phyloP scores from a whole-genome alignment of 345 rosid genomes.

The Hirschfeldia incana region DNA sequence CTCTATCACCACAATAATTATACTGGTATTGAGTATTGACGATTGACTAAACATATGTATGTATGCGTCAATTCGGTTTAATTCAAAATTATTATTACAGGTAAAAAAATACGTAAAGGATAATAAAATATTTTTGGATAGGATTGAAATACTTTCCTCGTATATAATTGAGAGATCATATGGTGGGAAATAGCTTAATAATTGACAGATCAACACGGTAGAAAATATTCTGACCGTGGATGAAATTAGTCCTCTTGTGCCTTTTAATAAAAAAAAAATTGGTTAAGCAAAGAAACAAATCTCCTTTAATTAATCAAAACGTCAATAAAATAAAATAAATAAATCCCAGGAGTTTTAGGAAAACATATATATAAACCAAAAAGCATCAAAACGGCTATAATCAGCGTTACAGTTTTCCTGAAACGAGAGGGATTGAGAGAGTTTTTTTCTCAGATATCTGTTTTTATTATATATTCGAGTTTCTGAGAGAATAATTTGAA shows the following conservation, averaged over 20 bases:
- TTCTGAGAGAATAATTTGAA: background rate
- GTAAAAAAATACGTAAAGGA: too few relatives aligned
- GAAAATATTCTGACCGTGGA: too few relatives aligned
- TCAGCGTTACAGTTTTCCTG: conserved; percentile 43
- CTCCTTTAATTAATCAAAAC: too few relatives aligned
- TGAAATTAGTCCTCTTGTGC: too few relatives aligned
- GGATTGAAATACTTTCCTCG: background rate
- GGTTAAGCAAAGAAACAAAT: too few relatives aligned
- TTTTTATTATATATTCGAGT: background rate
- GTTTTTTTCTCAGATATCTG: conserved; percentile 10
- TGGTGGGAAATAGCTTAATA: too few relatives aligned
- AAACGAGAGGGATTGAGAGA: conserved; percentile 20
- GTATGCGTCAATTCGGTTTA: background rate
- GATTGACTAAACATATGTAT: background rate
- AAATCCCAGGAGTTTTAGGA: conserved; percentile 20
- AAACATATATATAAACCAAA: conserved; percentile 14
- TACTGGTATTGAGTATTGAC: background rate
- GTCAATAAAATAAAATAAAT: background rate
- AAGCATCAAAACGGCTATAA: conserved; percentile 56
- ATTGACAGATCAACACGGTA: too few relatives aligned
- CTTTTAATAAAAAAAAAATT: too few relatives aligned
- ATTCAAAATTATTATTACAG: background rate
- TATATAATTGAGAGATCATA: too few relatives aligned
- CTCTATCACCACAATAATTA: too few relatives aligned
- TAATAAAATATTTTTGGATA: background rate